A percentile compares a stretch with the other conserved stretches of the same genome.
Conservation (phyloP, 768 basidiomycete genomes). For the Russula olivacea region DNA sequence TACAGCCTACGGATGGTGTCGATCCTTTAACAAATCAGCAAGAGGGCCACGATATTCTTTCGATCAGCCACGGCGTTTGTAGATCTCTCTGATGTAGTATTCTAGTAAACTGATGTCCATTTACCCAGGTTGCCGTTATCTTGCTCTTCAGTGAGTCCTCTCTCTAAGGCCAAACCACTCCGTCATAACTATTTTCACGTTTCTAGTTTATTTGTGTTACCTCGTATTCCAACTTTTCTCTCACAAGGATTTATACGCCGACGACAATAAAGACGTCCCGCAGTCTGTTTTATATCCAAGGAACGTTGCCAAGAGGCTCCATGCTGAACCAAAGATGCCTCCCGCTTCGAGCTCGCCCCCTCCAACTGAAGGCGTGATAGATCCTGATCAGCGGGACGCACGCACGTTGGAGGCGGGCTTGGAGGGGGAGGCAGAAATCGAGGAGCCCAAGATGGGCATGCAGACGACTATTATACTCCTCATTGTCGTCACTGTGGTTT, state of each 20-base stretch:
- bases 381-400: neutral
- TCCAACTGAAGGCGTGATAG: neutral
- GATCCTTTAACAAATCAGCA: conserved; percentile 28
- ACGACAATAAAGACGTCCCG: conserved; percentile 20
- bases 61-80: conserved; percentile 49
- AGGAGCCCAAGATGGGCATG: conserved; percentile 35
- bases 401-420: conserved; percentile 16
- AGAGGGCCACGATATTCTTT: conserved; percentile 40
- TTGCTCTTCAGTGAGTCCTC: conserved; percentile 44
- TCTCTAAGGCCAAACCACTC: neutral
- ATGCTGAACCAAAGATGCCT: neutral
- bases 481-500: conserved; percentile 37
- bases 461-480: conserved; percentile 35
- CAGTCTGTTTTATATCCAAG: conserved; percentile 1
- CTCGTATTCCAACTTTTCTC: conserved; percentile 54
- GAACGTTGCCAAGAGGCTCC: conserved; percentile 6
- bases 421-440: conserved; percentile 27
- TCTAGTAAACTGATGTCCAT: neutral
- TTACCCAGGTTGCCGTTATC: conserved; percentile 43
- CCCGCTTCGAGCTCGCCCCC: conserved; percentile 12
- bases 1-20: conserved; percentile 26
- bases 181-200: neutral
- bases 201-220: conserved; percentile 45
- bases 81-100: neutral
- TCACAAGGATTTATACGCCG: conserved; percentile 48